Evolutionary conservation across 1,139 yeast species (phyloP).

Genomic region (Pichiaceae sp.): DNA sequence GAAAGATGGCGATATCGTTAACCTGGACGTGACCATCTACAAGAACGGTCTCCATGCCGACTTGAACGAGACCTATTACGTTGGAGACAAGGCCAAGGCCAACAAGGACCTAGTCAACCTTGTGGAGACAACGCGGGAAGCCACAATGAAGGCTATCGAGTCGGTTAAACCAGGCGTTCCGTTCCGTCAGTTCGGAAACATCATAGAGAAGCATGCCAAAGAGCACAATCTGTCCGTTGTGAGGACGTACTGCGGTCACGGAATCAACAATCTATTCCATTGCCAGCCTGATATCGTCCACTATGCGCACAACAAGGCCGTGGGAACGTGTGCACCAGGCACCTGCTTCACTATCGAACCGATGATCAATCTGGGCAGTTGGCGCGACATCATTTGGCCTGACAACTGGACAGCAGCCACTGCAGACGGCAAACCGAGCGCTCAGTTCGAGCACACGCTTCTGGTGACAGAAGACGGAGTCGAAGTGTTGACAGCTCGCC

Average conservation of each 20-base stretch:
- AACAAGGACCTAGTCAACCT: conserved; percentile 75
- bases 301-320: conserved; percentile 85
- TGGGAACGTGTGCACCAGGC: conserved; percentile 93
- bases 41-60: conserved; percentile 91
- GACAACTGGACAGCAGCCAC: conserved; percentile 97
- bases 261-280: conserved; percentile 82
- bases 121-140: conserved; percentile 91
- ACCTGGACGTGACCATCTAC: conserved; percentile 80
- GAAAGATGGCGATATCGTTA: conserved; percentile 90
- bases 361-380: conserved; percentile 86
- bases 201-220: conserved; percentile 81
- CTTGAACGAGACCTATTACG: conserved; percentile 92
- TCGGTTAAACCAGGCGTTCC: conserved; percentile 88
- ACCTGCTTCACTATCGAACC: conserved; percentile 98
- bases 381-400: conserved; percentile 85
- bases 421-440: conserved; percentile 78
- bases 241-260: conserved; percentile 91
- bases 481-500: conserved; percentile 83
- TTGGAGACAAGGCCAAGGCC: conserved; percentile 78
- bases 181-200: conserved; percentile 79
- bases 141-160: conserved; percentile 74
- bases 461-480: conserved; percentile 91
- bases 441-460: conserved; percentile 93
- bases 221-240: conserved; percentile 80
- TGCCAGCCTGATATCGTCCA: conserved; percentile 93